phyloP scores from a whole-genome alignment of 2,329 filamentous ascomycete genomes.

The Malbranchea zuffiana region DNA sequence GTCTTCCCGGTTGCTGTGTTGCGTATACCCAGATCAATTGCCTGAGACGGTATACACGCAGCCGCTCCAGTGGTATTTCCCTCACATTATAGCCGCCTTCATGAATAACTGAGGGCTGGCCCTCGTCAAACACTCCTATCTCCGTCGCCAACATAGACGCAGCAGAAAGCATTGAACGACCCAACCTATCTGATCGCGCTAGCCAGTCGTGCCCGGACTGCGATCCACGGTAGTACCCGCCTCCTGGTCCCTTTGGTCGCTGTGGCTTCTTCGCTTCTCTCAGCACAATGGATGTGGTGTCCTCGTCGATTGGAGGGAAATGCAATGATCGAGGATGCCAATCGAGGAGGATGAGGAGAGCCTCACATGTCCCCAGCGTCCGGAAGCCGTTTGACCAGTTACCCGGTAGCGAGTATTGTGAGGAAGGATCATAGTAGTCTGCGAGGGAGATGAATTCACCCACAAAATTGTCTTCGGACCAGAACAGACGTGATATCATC shows the following conservation, averaged over 20 bases:
- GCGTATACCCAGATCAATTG: slow-evolving; percentile 14
- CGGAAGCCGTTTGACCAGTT: slow-evolving; percentile 58
- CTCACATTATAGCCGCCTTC: slow-evolving; percentile 1
- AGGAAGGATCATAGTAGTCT: slow-evolving; percentile 21
- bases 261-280: slow-evolving; percentile 9
- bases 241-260: background rate
- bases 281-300: slow-evolving; percentile 24
- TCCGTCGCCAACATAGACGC: slow-evolving; percentile 11
- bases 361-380: slow-evolving; percentile 79
- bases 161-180: slow-evolving; percentile 14
- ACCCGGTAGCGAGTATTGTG: slow-evolving; percentile 27
- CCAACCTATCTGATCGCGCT: slow-evolving; percentile 13
- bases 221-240: slow-evolving; percentile 2
- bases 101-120: background rate
- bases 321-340: slow-evolving; percentile 85
- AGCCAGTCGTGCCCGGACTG: slow-evolving; percentile 13
- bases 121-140: slow-evolving; percentile 12
- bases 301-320: slow-evolving; percentile 57
- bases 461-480: slow-evolving; percentile 57
- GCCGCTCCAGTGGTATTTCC: slow-evolving; percentile 1
- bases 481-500: slow-evolving; percentile 84
- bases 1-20: slow-evolving; percentile 12
- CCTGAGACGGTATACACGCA: slow-evolving; percentile 10
- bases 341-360: slow-evolving; percentile 74
- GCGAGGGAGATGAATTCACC: slow-evolving; percentile 59